Conservation (phyloP, 1,139 yeast genomes). For the Lodderomyces jiufengensis region DNA sequence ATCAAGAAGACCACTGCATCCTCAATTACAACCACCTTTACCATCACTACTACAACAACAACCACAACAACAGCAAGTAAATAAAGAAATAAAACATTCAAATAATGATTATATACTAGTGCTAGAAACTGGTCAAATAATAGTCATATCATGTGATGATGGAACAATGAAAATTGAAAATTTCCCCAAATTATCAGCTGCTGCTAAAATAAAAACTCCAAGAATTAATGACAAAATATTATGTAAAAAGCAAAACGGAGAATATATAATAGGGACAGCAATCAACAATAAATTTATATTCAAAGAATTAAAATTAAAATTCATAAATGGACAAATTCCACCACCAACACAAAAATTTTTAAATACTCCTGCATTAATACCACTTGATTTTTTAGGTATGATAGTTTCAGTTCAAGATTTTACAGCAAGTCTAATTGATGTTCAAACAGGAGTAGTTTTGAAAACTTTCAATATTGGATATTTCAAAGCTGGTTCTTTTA, state of each 20-base stretch:
- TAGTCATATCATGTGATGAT: slow-evolving; percentile 46
- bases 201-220: slow-evolving; percentile 61
- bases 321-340: slow-evolving; percentile 12
- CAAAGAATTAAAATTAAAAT: slow-evolving; percentile 43
- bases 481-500: slow-evolving; percentile 56
- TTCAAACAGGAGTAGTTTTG: slow-evolving; percentile 68
- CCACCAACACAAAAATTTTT: neutral
- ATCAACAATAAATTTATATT: slow-evolving; percentile 67
- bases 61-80: neutral
- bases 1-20: no score
- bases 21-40: no score
- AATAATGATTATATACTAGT: slow-evolving; percentile 31
- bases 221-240: slow-evolving; percentile 72
- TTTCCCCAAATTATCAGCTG: slow-evolving; percentile 20
- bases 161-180: slow-evolving; percentile 33
- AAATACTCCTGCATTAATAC: slow-evolving; percentile 4
- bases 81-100: no score
- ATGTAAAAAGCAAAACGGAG: slow-evolving; percentile 39
- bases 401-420: slow-evolving; percentile 53
- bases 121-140: slow-evolving; percentile 43
- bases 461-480: slow-evolving; percentile 56
- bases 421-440: slow-evolving; percentile 66
- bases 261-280: slow-evolving; percentile 58
- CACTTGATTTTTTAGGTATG: slow-evolving; percentile 68
- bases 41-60: neutral